Base-by-base conservation (phyloP, 2,329 filamentous ascomycete species). In the Fusarium decemcellulare region DNA sequence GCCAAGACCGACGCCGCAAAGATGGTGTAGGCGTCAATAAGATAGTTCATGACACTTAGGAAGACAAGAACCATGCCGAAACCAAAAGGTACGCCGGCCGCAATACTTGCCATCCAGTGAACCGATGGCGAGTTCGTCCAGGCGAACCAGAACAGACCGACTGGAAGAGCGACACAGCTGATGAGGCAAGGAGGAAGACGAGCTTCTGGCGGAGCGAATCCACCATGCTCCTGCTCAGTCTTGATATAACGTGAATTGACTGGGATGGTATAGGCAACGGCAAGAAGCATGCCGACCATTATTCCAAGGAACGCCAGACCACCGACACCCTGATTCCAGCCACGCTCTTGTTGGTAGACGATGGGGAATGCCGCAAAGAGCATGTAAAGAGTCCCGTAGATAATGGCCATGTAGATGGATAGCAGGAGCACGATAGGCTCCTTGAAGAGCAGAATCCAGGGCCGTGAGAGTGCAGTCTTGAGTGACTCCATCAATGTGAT, bases 391-490 rank as follows among this genome's bases (percentile, higher is more conserved):
- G 91, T 80, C 10, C 90, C 90, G 76, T 92, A 92, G 14, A 94
- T 84, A 3, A 95, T 91, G 1, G 88, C 91, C 92, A 95, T 95
- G 83, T 95, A 96, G 3, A 95, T 74, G 2, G 90, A 88, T 66
- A 96, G 90, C 72, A 95, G 87, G 67, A 96, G 86, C 32, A 96
- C 92, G 71, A 97, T 96, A 14, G 91, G 88, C 78, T 96, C 93
- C 63, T 86, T 81, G 80, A 94, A 71, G 7, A 70, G 59, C 2
- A 70, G 44, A 9, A 70, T 68, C 67, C 67, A 70, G 7, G 67
- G 67, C 93, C 46, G 87, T 11, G 86, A 81, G 72, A 95, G 91
- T 39, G 95, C 87, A 60, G 95, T 93, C 74, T 91, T 71, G 61
- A 71, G 87, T 76, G 95, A 92, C 2, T 70, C 63, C 1, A 1